phyloP scores from a whole-genome alignment of 331 rosid species.

The Erythrophleum ivorense region DNA sequence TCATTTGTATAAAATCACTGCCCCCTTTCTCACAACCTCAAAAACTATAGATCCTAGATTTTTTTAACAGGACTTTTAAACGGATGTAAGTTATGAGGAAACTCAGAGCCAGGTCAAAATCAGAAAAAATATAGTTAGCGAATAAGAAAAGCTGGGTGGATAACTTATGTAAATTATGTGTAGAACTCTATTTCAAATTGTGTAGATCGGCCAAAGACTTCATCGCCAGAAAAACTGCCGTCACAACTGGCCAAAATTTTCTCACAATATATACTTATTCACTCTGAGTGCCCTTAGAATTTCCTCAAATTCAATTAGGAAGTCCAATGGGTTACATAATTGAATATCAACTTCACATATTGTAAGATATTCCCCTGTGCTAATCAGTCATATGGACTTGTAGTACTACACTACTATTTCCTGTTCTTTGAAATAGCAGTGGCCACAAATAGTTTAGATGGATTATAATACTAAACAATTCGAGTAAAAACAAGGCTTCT shows the following conservation, averaged over 20 bases:
- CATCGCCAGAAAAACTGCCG: not conserved
- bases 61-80: not conserved
- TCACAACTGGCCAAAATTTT: not conserved
- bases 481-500: not conserved
- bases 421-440: slow-evolving; percentile 16
- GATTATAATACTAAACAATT: not conserved
- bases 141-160: not conserved
- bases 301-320: not conserved
- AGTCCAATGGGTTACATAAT: not conserved
- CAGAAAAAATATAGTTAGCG: not conserved
- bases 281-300: not conserved
- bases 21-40: not conserved
- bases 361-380: not conserved
- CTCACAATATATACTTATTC: not conserved
- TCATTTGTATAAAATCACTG: not conserved
- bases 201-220: not conserved
- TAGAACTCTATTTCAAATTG: not conserved
- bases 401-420: not conserved
- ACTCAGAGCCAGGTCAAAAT: not conserved
- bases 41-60: not conserved
- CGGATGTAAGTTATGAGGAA: not conserved
- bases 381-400: not conserved
- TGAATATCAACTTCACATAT: not conserved
- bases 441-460: not conserved
- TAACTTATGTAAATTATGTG: not conserved